Evolutionary conservation across 1,284 basidiomycete species (phyloP).

Genomic region (Bondarzewia mesenterica): DNA sequence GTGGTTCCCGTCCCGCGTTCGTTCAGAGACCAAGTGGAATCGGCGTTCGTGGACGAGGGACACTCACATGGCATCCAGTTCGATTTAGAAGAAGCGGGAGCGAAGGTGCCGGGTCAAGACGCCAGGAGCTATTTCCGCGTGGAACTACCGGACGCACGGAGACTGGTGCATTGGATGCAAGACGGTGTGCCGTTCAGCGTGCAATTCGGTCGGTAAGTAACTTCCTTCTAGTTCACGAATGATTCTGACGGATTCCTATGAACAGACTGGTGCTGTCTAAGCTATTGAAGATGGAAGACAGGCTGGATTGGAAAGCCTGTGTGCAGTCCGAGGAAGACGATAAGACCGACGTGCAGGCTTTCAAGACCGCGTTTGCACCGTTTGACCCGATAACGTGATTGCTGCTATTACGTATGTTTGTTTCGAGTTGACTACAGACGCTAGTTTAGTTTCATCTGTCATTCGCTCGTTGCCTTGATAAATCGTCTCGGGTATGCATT

Average conservation of each 20-base stretch:
- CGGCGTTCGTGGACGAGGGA: conserved; percentile 65
- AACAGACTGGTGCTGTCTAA: conserved; percentile 71
- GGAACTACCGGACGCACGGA: conserved; percentile 81
- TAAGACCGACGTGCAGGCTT: conserved; percentile 68
- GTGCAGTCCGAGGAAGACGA: conserved; percentile 76
- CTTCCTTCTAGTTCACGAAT: conserved; percentile 4
- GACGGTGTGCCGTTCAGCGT: conserved; percentile 75
- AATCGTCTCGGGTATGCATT: no score
- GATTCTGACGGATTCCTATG: conserved; percentile 6
- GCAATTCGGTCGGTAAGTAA: conserved; percentile 83
- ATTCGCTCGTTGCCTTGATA: no score
- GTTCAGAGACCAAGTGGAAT: conserved; percentile 55
- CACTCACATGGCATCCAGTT: conserved; percentile 55
- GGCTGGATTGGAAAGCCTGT: conserved; percentile 89
- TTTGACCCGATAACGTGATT: conserved; percentile 48
- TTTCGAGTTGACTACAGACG: no score
- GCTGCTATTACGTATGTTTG: no score
- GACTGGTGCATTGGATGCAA: conserved; percentile 79
- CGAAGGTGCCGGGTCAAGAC: conserved; percentile 1
- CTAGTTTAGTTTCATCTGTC: no score
- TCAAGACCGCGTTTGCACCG: conserved; percentile 73
- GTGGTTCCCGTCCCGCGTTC: conserved; percentile 72
- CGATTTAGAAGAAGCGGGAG: conserved; percentile 46
- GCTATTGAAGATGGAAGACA: conserved; percentile 64
- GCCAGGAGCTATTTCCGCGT: conserved; percentile 77